phyloP scores from a whole-genome alignment of 2,329 filamentous ascomycete genomes.

The Knufia fluminis region DNA sequence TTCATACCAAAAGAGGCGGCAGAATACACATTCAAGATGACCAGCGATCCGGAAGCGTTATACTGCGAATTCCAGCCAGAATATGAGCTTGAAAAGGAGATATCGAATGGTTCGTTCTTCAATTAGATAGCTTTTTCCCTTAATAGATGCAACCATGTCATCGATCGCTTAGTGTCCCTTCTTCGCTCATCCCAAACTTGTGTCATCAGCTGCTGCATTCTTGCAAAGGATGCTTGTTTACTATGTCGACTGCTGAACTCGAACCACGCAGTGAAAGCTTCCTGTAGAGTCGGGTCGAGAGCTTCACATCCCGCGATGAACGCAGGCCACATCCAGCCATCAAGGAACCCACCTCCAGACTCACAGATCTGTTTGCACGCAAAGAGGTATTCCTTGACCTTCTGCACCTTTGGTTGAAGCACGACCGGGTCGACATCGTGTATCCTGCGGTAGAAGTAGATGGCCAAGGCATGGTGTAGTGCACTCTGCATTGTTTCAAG shows the following conservation, averaged over 20 bases:
- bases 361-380: constrained; percentile 27
- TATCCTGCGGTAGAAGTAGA: constrained; percentile 40
- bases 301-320: constrained; percentile 40
- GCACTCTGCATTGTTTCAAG: constrained; percentile 29
- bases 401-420: constrained; percentile 31
- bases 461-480: constrained; percentile 36
- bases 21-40: neutral
- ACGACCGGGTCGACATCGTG: constrained; percentile 34
- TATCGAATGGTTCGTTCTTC: neutral
- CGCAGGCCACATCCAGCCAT: constrained; percentile 35
- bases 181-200: neutral
- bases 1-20: constrained; percentile 37
- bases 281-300: constrained; percentile 26
- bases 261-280: neutral
- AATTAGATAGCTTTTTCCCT: neutral
- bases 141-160: neutral
- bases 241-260: neutral
- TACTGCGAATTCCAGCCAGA: neutral
- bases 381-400: constrained; percentile 31
- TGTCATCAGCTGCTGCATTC: neutral
- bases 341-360: constrained; percentile 20
- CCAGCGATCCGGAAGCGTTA: neutral
- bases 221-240: neutral
- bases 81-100: neutral
- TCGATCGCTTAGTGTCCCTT: neutral